Evolutionary conservation across 768 basidiomycete genomes (phyloP).

Genomic region (Boletellus sp.): DNA sequence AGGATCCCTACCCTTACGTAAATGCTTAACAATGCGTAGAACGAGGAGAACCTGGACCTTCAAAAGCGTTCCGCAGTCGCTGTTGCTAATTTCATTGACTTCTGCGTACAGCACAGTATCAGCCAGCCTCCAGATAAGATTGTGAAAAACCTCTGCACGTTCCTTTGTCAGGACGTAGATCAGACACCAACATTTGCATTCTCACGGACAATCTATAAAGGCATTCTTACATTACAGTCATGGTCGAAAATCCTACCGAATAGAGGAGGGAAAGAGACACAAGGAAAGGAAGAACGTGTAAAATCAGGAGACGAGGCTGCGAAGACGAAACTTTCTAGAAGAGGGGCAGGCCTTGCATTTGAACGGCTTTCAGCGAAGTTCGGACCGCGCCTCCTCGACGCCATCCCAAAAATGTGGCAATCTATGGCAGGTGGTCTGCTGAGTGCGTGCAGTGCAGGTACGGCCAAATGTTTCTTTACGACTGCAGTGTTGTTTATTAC

Average conservation of each 20-base stretch:
- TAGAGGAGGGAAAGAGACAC: slow-evolving; percentile 37
- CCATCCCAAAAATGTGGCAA: slow-evolving; percentile 94
- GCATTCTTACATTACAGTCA: slow-evolving; percentile 72
- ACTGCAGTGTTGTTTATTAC: not conserved
- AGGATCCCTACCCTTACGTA: not conserved
- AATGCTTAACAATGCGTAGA: slow-evolving; percentile 40
- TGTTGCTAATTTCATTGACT: slow-evolving; percentile 84
- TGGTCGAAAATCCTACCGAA: slow-evolving; percentile 35
- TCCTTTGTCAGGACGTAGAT: slow-evolving; percentile 87
- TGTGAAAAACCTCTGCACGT: slow-evolving; percentile 94
- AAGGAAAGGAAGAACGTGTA: slow-evolving; percentile 39
- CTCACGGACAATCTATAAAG: slow-evolving; percentile 55
- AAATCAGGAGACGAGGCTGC: slow-evolving; percentile 51
- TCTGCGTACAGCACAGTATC: slow-evolving; percentile 70
- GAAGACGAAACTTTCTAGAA: slow-evolving; percentile 68
- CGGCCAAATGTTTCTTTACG: slow-evolving; percentile 14
- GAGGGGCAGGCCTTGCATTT: slow-evolving; percentile 86
- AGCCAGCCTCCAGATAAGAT: slow-evolving; percentile 92
- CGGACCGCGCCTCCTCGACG: slow-evolving; percentile 63
- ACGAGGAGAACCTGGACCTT: slow-evolving; percentile 83
- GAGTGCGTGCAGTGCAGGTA: slow-evolving; percentile 65
- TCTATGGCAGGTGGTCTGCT: slow-evolving; percentile 81
- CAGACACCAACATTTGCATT: slow-evolving; percentile 87
- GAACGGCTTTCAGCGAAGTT: slow-evolving; percentile 73
- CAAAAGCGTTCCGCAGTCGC: slow-evolving; percentile 85